Base-by-base conservation (phyloP, 306 rosid genomes). In the Acacia acuminata region DNA sequence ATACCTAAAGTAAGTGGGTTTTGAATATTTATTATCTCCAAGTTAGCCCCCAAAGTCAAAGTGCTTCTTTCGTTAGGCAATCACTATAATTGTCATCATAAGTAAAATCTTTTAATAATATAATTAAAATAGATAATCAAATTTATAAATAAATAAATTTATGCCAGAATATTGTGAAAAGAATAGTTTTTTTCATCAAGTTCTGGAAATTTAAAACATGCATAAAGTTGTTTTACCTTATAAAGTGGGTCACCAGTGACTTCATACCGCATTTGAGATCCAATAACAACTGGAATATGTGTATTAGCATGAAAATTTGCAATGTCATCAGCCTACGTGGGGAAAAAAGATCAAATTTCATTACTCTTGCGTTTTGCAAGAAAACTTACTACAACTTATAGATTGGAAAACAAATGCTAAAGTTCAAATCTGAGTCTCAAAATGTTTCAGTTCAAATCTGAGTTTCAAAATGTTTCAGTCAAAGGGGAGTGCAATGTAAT, bases 261-360 rank as follows among this genome's bases (percentile, higher is more conserved):
- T 88, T 91, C 96, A 71, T 90, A 91, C 73, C 96, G 93, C 92
- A 72, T 83, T 85, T 91, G 96, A 82, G 92, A 64, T 78, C 96
- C 96, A 77, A 91, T 51, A 44, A 91, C 92, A 58, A 91, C 42
- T 64, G 96, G 96, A 45, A 91, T 85, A 79, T 91, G 96, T 24
- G 96, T 88, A 81, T 91, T 91, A 70, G 90, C 79, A 73, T 91
- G 96, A 85, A 85, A 87, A 80, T 87, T 87, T 53, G 92, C 22
- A 71, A 91, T 82, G 84, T 88, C 93, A 61, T 90, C 86, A 27
- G 92, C 77, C 77, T 73, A 19, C 77, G 17, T 67, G 61, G 58
- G 74, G 51, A 75, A 75, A 24, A 60, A 63, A 27, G 8, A 12
- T 6, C 20, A 45, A 79, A 16, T 47, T 77, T 77, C 11, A 77